A percentile compares a stretch with the other conserved stretches of the same genome.
phyloP scores from a whole-genome alignment of 192 early-diverging fungal species.

The Funneliformis mosseae region DNA sequence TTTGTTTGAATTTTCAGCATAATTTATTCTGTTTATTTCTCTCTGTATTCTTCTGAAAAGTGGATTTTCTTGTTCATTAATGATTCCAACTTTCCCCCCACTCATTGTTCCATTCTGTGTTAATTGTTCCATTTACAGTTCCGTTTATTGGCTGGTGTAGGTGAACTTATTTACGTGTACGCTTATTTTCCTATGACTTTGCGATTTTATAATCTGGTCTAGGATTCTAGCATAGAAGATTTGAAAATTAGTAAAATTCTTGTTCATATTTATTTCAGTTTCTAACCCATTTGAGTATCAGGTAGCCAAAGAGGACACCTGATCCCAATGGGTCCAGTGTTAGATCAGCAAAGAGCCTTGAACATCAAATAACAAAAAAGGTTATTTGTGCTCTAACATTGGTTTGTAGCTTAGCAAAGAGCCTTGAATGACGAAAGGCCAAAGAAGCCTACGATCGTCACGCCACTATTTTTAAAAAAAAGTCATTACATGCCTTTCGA shows the following conservation, averaged over 20 bases:
- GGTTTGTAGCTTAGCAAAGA: constrained; percentile 26
- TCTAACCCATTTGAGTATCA: constrained; percentile 15
- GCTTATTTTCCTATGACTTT: constrained; percentile 11
- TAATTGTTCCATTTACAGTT: constrained; percentile 19
- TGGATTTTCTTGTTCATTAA: constrained; percentile 13
- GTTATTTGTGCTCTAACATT: constrained; percentile 22
- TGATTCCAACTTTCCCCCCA: background rate
- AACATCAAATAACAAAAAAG: constrained; percentile 13
- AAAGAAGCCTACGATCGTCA: constrained; percentile 20
- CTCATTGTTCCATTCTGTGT: constrained; percentile 11
- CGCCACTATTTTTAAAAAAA: constrained; percentile 24
- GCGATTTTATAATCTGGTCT: background rate
- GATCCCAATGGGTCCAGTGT: constrained; percentile 17
- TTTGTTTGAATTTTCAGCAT: constrained; percentile 5
- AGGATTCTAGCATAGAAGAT: constrained; percentile 19
- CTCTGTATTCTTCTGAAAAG: constrained; percentile 13
- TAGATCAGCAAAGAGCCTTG: constrained; percentile 18
- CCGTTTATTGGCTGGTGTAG: constrained; percentile 17
- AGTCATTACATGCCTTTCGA: constrained; percentile 26
- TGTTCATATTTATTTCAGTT: constrained; percentile 15
- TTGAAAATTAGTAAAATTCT: constrained; percentile 13
- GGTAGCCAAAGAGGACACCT: constrained; percentile 7
- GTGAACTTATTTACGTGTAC: constrained; percentile 20
- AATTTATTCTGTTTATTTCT: constrained; percentile 13
- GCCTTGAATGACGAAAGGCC: constrained; percentile 28